Evolutionary conservation across 768 basidiomycete genomes (phyloP).

Genomic region (Boletales sp.): DNA sequence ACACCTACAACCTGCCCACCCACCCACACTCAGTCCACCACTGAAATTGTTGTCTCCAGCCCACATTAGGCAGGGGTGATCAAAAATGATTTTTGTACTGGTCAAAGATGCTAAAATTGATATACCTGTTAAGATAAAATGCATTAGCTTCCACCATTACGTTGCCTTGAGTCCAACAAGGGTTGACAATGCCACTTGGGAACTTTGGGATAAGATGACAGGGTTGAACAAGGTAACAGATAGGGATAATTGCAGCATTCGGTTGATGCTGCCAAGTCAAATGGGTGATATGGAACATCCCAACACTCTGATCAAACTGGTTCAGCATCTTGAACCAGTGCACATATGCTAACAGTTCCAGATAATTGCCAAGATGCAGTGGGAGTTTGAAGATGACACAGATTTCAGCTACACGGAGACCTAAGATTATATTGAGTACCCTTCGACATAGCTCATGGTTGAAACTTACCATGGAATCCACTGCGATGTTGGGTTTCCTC

Average conservation of each 20-base stretch:
- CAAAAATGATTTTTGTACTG: too few relatives aligned
- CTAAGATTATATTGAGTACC: too few relatives aligned
- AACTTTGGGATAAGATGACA: neutral
- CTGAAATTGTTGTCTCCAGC: too few relatives aligned
- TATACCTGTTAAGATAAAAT: too few relatives aligned
- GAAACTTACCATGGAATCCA: neutral
- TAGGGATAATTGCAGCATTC: neutral
- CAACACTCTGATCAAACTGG: neutral
- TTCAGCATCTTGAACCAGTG: slow-evolving; percentile 19
- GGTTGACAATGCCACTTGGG: neutral
- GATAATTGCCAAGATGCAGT: slow-evolving; percentile 2
- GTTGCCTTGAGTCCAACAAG: neutral
- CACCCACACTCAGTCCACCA: too few relatives aligned
- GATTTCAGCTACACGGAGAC: slow-evolving; percentile 23
- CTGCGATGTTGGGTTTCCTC: too few relatives aligned
- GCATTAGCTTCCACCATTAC: too few relatives aligned
- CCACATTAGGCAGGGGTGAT: too few relatives aligned
- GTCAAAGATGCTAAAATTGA: too few relatives aligned
- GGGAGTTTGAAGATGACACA: slow-evolving; percentile 27
- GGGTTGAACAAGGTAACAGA: neutral
- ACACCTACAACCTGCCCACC: too few relatives aligned
- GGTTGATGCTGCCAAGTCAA: neutral
- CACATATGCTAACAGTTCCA: slow-evolving; percentile 24
- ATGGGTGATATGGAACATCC: too few relatives aligned
- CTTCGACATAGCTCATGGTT: too few relatives aligned